phyloP scores from a whole-genome alignment of 495 filamentous ascomycete species.

The Letharia lupina region DNA sequence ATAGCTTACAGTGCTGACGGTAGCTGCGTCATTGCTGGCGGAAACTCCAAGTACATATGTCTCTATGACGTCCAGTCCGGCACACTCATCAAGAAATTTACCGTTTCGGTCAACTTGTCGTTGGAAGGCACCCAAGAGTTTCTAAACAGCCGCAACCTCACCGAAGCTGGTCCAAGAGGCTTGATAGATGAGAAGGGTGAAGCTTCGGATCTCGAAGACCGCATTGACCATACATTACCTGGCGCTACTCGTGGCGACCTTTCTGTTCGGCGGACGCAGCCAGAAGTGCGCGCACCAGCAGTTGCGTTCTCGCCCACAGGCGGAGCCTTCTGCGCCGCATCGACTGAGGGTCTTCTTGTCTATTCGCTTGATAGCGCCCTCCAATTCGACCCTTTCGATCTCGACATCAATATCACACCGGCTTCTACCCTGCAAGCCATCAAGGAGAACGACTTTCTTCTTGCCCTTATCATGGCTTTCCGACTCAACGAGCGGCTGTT shows the following conservation, averaged over 20 bases:
- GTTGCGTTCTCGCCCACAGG: conserved; percentile 85
- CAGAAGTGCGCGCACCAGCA: conserved; percentile 78
- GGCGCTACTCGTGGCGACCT: conserved; percentile 81
- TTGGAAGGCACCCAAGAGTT: conserved; percentile 94
- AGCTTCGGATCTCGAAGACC: conserved; percentile 78
- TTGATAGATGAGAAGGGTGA: conserved; percentile 83
- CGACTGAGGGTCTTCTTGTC: conserved; percentile 86
- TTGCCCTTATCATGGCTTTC: conserved; percentile 94
- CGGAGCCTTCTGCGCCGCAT: conserved; percentile 85
- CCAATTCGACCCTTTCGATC: conserved; percentile 89
- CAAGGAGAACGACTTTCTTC: conserved; percentile 70
- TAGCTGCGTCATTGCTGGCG: conserved; percentile 76
- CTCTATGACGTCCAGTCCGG: conserved; percentile 85
- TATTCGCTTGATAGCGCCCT: conserved; percentile 78
- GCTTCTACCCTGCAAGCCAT: conserved; percentile 68
- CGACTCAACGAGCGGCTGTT: conserved; percentile 75
- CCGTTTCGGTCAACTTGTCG: conserved; percentile 86
- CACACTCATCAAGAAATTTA: conserved; percentile 87
- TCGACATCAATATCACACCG: conserved; percentile 86
- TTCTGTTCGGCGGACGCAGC: conserved; percentile 60
- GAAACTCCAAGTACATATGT: conserved; percentile 96
- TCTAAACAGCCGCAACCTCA: conserved; percentile 82
- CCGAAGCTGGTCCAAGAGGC: conserved; percentile 76
- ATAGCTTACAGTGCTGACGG: conserved; percentile 89
- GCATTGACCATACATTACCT: conserved; percentile 75